Evolutionary conservation across 805 yeast genomes (phyloP), one percentile per base, ranked within the genome.

Genomic region (Vanderwaltozyma polyspora): DNA sequence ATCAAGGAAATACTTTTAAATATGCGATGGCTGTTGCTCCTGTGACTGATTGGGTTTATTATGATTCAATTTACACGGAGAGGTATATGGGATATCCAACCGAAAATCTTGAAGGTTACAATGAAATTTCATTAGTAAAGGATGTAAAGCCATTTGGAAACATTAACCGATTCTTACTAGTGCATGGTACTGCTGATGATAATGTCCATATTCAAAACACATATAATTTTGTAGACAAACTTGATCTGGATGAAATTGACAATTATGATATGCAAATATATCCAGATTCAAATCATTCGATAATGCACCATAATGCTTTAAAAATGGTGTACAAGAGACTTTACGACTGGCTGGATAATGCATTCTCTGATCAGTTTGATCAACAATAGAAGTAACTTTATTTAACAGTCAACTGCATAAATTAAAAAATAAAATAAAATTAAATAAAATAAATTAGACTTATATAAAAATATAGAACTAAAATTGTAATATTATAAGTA

Each of bases 271-370:
- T 86, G 62, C 86, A 78, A 45, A 70, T 86, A 11, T 91, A 79
- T 60, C 97, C 98, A 0, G 98, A 91, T 55, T 81, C 94, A 17
- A 89, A 87, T 51, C 98, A 91, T 55, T 67, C 78, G 31, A 89
- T 91, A 29, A 59, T 57, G 33, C 76, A 67, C 53, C 93, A 91
- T 59, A 84, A 85, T 53, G 95, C 94, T 4, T 73, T 76, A 52
- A 58, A 62, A 10, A 67, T 86, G 25, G 79, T 91, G 8, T 83
- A 72, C 53, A 82, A 76, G 45, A 76, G 79, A 53, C 57, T 91
- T 29, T 66, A 67, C 42, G 54, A 59, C 34, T 87, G 97, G 97
- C 46, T 80, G 45, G 48, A 53, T 31, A 62, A 68, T 43, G 84
- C 84, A 0, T 79, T 75, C 44, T 52, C 42, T 8, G 72, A 72